Evolutionary conservation across 78 protist species (phyloP).

Genomic region (Salpingoeca rosetta): DNA sequence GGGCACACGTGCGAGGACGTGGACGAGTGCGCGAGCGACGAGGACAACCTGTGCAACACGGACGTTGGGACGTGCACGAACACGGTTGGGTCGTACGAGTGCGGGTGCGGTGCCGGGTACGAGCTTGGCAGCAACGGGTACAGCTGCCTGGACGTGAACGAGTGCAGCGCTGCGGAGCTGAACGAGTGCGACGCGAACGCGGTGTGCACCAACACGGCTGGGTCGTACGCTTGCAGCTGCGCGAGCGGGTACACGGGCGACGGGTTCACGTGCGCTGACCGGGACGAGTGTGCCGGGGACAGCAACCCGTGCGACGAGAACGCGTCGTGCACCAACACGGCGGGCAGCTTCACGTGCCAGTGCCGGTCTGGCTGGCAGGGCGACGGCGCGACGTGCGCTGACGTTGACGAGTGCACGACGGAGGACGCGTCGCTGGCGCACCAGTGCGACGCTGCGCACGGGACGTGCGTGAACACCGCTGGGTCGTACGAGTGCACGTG

Average conservation of each 20-base stretch:
- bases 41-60: no score
- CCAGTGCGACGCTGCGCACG: no score
- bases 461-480: background rate
- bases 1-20: no score
- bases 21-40: no score
- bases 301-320: background rate
- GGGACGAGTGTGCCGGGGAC: background rate
- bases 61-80: no score
- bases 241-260: background rate
- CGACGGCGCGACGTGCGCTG: background rate
- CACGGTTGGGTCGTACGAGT: no score
- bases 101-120: no score
- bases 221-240: background rate
- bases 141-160: no score
- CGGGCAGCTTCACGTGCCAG: background rate
- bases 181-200: no score
- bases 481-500: background rate
- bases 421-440: background rate
- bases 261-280: background rate
- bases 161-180: no score
- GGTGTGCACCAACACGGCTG: no score
- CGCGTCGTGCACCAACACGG: background rate
- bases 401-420: slow-evolving; percentile 5
- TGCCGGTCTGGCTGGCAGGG: background rate
- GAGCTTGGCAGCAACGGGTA: no score